These are phyloP conservation scores for Pythium biforme DNA, from an alignment of 352 stramenopile species.

Conservation along the genomic window DNA sequence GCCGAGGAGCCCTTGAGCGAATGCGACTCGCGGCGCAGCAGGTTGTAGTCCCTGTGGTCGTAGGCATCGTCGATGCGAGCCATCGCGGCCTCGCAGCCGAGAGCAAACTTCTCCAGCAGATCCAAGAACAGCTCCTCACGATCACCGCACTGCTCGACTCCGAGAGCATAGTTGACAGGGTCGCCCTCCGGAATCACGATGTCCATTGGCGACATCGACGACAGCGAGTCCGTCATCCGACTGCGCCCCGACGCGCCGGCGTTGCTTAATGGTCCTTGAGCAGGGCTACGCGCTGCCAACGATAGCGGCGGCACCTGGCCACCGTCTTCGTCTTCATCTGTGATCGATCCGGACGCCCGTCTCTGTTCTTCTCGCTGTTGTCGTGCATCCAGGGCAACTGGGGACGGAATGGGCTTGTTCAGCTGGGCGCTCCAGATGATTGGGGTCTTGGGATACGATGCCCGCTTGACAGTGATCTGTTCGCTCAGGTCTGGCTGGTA, in stretches of 20 bases:
- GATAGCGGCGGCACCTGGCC: constrained; percentile 10
- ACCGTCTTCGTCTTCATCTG: constrained; percentile 15
- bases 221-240: constrained; percentile 5
- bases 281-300: constrained; percentile 7
- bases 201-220: constrained; percentile 23
- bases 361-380: not conserved
- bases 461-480: constrained; percentile 22
- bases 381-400: not conserved
- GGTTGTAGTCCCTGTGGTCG: constrained; percentile 40
- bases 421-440: constrained; percentile 25
- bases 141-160: constrained; percentile 77
- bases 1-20: constrained; percentile 80
- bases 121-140: constrained; percentile 78
- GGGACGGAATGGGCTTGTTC: constrained; percentile 14
- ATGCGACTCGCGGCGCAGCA: constrained; percentile 67
- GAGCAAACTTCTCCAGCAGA: constrained; percentile 74
- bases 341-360: constrained; percentile 7
- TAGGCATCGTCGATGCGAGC: constrained; percentile 49
- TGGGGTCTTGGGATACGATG: constrained; percentile 23
- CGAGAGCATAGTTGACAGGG: constrained; percentile 74
- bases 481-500: constrained; percentile 24
- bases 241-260: not conserved
- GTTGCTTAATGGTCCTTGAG: not conserved
- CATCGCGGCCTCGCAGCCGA: constrained; percentile 64
- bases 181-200: constrained; percentile 74